phyloP scores from a whole-genome alignment of 345 rosid species.

The Sisymbrium irio region DNA sequence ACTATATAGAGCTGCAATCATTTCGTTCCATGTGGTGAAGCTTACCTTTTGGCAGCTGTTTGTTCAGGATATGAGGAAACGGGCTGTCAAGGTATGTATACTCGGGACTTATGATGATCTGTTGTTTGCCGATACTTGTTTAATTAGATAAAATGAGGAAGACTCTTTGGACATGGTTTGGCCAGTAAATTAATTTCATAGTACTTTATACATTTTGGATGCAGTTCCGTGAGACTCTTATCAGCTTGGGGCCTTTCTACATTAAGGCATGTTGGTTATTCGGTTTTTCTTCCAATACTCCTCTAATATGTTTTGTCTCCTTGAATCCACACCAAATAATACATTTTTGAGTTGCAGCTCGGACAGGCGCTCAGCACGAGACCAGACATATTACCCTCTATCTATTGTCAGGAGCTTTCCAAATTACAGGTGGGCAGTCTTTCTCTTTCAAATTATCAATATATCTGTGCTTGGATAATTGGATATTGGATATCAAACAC shows the following conservation, averaged over 20 bases:
- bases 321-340: neutral
- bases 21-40: conserved; percentile 75
- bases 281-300: neutral
- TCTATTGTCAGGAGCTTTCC: conserved; percentile 91
- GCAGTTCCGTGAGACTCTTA: conserved; percentile 89
- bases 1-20: conserved; percentile 78
- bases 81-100: conserved; percentile 62
- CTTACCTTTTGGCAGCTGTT: conserved; percentile 70
- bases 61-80: conserved; percentile 61
- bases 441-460: conserved; percentile 10
- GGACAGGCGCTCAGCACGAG: conserved; percentile 98
- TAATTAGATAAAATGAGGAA: neutral
- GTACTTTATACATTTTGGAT: conserved; percentile 19
- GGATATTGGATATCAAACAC: neutral
- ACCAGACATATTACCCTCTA: conserved; percentile 77
- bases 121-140: conserved; percentile 4
- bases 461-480: neutral
- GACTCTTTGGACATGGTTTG: neutral
- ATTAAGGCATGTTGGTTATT: conserved; percentile 62
- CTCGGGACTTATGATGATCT: neutral
- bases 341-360: conserved; percentile 51
- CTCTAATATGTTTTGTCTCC: neutral
- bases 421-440: conserved; percentile 66
- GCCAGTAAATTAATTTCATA: neutral
- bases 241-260: conserved; percentile 89